Evolutionary conservation across 176 grass and related monocot species (phyloP).

Genomic region (Musa troglodytarum): DNA sequence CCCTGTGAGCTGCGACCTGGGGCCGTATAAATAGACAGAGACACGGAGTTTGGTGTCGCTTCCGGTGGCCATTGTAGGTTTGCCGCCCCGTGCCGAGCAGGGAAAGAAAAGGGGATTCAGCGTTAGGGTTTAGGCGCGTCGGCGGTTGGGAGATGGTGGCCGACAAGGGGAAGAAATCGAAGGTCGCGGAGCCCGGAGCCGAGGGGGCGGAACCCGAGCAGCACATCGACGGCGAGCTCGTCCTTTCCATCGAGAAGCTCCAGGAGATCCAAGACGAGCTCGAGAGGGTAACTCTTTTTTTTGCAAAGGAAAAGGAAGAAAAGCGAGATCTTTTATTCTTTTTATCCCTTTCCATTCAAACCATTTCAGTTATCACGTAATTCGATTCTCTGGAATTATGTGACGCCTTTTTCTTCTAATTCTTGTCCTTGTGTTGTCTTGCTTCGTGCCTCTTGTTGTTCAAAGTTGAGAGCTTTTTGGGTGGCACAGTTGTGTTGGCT

Average conservation of each 20-base stretch:
- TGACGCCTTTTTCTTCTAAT: no score
- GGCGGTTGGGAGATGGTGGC: not conserved
- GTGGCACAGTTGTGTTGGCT: not conserved
- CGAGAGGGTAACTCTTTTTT: conserved; percentile 7
- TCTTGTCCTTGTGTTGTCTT: no score
- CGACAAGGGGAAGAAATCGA: conserved; percentile 24
- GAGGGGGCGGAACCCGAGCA: conserved; percentile 11
- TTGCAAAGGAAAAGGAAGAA: not conserved
- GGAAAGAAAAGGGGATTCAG: not conserved
- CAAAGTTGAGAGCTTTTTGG: not conserved
- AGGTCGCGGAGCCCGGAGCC: conserved; percentile 8
- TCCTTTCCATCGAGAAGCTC: conserved; percentile 21
- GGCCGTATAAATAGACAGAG: not conserved
- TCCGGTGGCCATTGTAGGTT: not conserved
- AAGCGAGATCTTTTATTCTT: not conserved
- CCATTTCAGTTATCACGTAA: no score
- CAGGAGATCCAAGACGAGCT: conserved; percentile 25
- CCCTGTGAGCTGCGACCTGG: not conserved
- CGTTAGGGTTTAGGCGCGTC: not conserved
- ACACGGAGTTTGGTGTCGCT: no score
- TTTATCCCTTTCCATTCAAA: not conserved
- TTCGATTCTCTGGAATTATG: no score
- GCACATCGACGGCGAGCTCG: conserved; percentile 22
- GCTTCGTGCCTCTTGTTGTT: no score
- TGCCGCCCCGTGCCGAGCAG: not conserved